These are phyloP conservation scores for Solanum etuberosum DNA, from an alignment of 257 asterid species.

Conservation along the genomic window DNA sequence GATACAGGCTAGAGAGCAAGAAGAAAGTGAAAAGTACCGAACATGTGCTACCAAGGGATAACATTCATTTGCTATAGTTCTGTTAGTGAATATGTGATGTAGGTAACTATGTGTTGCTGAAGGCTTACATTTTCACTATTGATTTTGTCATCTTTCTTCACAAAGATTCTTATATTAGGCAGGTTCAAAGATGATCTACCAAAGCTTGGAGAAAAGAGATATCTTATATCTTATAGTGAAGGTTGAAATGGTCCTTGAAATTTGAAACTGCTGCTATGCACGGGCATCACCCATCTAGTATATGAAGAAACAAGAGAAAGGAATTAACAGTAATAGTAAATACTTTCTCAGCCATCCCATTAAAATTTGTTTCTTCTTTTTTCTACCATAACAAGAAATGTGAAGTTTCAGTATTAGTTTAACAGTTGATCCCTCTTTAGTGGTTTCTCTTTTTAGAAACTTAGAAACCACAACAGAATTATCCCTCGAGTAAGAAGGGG, in stretches of 20 bases:
- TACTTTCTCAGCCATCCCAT: neutral
- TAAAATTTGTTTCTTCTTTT: neutral
- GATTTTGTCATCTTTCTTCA: neutral
- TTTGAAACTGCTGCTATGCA: neutral
- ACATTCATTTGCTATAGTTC: too few species aligned
- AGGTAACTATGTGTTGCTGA: neutral
- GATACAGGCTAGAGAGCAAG: too few species aligned
- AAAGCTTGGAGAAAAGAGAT: neutral
- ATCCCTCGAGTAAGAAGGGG: neutral
- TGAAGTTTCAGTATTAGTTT: neutral
- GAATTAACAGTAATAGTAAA: neutral
- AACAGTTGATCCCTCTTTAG: neutral
- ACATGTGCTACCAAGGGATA: too few species aligned
- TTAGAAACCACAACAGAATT: neutral
- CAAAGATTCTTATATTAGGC: neutral
- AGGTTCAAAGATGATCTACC: neutral
- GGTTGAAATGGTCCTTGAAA: neutral
- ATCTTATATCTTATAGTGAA: neutral
- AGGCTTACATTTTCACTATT: neutral
- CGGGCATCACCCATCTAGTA: neutral
- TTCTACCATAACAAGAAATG: neutral
- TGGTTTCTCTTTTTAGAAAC: neutral
- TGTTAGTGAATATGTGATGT: too few species aligned
- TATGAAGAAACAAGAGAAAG: neutral
- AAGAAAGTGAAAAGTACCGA: too few species aligned